Base-by-base conservation (phyloP, 2,329 filamentous ascomycete species). In the Colletotrichum tofieldiae region DNA sequence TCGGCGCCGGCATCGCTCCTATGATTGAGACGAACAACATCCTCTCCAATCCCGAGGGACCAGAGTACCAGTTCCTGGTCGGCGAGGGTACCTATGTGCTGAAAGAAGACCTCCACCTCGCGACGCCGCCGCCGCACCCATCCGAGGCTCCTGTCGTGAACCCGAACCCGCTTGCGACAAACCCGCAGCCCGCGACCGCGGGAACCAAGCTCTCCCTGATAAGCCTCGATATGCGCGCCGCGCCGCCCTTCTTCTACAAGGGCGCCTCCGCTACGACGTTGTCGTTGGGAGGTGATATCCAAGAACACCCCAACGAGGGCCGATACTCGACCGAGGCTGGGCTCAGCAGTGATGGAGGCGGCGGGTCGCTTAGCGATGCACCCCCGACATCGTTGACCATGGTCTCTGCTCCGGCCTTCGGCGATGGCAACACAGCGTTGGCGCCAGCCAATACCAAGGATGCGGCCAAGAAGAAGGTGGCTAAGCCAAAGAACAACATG, bases 401-500 rank as follows among this genome's bases (percentile, higher is more conserved):
- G 77, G 86, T 79, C 47, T 86, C 82, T 23, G 86, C 88, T 7
- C 93, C 93, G 1, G 90, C 92, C 0, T 98, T 98, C 81, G 96
- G 96, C 9, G 94, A 96, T 77, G 93, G 93, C 65, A 98, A 98
- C 79, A 88, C 92, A 8, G 88, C 94, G 35, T 86, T 98, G 39
- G 85, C 88, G 14, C 83, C 90, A 3, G 86, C 87, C 23, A 87
- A 88, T 63, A 86, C 88, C 39, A 94, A 94, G 78, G 94, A 95
- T 78, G 88, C 90, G 51, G 91, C 90, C 75, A 98, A 98, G 86
- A 89, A 91, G 80, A 90, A 92, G 79, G 65, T 70, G 39, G 65
- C 70, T 12, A 99, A 99, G 82, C 96, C 96, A 2, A 99, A 98
- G 87, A 98, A 96, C 83, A 98, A 97, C 81, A 96, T 99, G 81